These are phyloP conservation scores for Quercus tomentella DNA, from an alignment of 331 rosid genomes.

Conservation along the genomic window DNA sequence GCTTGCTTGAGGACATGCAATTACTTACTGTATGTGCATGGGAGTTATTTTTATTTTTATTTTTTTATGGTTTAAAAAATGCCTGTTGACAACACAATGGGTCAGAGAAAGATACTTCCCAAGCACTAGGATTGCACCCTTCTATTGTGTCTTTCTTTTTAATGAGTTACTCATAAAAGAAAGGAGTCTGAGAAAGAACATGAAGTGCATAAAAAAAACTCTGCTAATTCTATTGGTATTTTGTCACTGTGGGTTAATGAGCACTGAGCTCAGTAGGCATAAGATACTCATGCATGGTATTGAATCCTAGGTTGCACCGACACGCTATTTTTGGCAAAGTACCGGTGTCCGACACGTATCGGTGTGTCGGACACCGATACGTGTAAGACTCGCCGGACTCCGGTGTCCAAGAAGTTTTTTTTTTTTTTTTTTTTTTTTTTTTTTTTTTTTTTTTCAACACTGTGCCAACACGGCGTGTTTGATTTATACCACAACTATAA, in stretches of 20 bases:
- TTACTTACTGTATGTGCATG: not conserved
- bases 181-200: not conserved
- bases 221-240: not conserved
- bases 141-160: no score
- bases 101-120: not conserved
- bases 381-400: no score
- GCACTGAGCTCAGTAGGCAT: not conserved
- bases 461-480: no score
- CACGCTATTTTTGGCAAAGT: no score
- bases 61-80: not conserved
- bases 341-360: no score
- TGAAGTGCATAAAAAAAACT: not conserved
- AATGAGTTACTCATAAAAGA: no score
- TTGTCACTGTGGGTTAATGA: not conserved
- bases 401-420: no score
- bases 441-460: no score
- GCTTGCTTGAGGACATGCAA: not conserved
- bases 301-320: not conserved
- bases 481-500: no score
- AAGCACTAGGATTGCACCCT: no score
- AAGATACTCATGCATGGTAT: not conserved
- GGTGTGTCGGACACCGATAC: no score
- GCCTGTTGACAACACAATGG: not conserved
- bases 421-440: no score
- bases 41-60: not conserved